These are phyloP conservation scores for Paramecium pentaurelia DNA, from an alignment of 73 alveolate species.

Conservation along the genomic window DNA sequence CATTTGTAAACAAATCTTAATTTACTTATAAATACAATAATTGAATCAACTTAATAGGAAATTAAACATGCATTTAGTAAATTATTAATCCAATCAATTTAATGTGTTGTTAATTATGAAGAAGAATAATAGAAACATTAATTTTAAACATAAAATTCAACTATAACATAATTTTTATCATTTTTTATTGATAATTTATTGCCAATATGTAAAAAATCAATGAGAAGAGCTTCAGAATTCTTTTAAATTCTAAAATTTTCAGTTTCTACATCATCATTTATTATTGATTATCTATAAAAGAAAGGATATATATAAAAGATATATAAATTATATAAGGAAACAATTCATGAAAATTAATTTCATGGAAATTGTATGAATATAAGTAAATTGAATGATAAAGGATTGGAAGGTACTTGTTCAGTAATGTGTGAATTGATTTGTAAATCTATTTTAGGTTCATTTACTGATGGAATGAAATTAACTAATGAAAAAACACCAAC, in stretches of 20 bases:
- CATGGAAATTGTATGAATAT: conserved; percentile 15
- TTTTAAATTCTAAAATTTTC: background rate
- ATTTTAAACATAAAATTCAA: background rate
- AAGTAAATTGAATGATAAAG: conserved; percentile 19
- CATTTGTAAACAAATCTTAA: background rate
- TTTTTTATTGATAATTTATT: background rate
- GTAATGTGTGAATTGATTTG: conserved; percentile 4
- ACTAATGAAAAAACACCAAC: background rate
- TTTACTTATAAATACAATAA: background rate
- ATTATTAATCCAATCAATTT: background rate
- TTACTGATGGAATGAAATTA: conserved; percentile 9
- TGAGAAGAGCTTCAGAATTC: conserved; percentile 31
- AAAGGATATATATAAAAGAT: background rate
- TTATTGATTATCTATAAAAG: background rate
- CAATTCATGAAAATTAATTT: background rate
- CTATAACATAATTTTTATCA: background rate
- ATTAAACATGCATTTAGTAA: background rate
- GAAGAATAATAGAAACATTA: background rate
- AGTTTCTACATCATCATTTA: background rate
- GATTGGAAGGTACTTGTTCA: background rate
- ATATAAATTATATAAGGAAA: background rate
- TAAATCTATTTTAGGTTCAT: background rate
- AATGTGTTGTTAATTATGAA: background rate
- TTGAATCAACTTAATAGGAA: background rate
- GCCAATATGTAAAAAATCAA: background rate